A percentile compares a stretch with the other conserved stretches of the same genome.
phyloP scores from a whole-genome alignment of 1,284 basidiomycete genomes.

The Ustilago crameri region DNA sequence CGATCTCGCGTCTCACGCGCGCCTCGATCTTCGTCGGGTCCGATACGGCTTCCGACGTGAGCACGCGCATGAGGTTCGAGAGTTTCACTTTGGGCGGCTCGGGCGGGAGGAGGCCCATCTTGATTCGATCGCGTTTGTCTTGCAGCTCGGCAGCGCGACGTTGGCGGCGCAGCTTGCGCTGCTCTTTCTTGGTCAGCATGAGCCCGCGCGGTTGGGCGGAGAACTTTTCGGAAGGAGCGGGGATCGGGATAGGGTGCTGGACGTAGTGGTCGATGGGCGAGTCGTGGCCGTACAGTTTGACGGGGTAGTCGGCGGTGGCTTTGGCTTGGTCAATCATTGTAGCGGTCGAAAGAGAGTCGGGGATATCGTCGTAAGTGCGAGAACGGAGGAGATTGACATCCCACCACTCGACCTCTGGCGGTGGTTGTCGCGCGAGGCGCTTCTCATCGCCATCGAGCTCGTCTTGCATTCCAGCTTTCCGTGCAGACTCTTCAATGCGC shows the following conservation, averaged over 20 bases:
- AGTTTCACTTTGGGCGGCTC: conserved; percentile 96
- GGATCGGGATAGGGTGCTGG: conserved; percentile 96
- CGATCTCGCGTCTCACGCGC: conserved; percentile 89
- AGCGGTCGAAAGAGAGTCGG: conserved; percentile 70
- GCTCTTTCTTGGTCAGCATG: conserved; percentile 75
- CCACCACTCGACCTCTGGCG: conserved; percentile 97
- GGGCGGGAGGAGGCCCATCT: conserved; percentile 94
- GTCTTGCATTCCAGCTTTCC: conserved; percentile 90
- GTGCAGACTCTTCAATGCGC: conserved; percentile 88
- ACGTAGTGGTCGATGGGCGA: conserved; percentile 90
- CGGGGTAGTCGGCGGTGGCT: not conserved
- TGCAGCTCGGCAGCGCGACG: conserved; percentile 87
- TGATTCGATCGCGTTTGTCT: conserved; percentile 92
- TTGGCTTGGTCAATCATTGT: conserved; percentile 72
- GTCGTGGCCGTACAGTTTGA: conserved; percentile 69
- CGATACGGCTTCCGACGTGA: conserved; percentile 94
- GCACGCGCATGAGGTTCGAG: conserved; percentile 95
- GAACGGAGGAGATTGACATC: conserved; percentile 85
- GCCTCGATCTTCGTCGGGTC: conserved; percentile 98
- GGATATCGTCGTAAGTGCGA: conserved; percentile 79
- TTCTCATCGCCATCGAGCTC: conserved; percentile 88
- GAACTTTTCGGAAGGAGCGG: conserved; percentile 86
- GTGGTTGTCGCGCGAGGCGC: conserved; percentile 79
- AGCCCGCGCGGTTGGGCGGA: conserved; percentile 72
- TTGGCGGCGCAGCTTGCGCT: conserved; percentile 95